Percentiles rank a stretch among this genome's conserved stretches.
phyloP scores from a whole-genome alignment of 148 eudicot genomes.

The Chenopodium album region DNA sequence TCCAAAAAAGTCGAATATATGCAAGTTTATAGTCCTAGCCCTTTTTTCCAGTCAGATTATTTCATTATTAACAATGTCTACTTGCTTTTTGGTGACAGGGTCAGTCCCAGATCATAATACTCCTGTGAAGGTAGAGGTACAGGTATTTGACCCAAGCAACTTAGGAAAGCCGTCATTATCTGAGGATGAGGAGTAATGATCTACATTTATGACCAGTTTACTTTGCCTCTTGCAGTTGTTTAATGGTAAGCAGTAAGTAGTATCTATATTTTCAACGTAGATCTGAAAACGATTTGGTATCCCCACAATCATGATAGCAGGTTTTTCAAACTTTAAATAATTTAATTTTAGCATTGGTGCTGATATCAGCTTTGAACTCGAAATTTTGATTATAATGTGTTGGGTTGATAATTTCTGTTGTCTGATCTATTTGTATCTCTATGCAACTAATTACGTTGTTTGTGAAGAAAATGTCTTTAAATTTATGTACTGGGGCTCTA shows the following conservation, averaged over 20 bases:
- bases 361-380: background rate
- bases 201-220: constrained; percentile 20
- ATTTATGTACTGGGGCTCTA: background rate
- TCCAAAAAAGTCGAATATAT: background rate
- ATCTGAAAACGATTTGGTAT: background rate
- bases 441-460: background rate
- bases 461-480: too few relatives aligned
- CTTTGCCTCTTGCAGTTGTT: constrained; percentile 11
- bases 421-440: background rate
- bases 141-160: constrained; percentile 12
- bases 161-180: constrained; percentile 14
- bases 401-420: background rate
- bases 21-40: background rate
- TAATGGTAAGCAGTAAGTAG: constrained; percentile 3
- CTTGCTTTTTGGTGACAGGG: constrained; percentile 14
- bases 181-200: constrained; percentile 30
- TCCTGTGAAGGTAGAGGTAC: constrained; percentile 31
- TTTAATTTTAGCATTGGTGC: background rate
- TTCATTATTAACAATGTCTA: background rate
- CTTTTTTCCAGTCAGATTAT: background rate
- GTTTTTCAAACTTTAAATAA: background rate
- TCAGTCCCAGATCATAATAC: background rate
- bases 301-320: background rate
- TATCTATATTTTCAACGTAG: background rate
- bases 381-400: background rate